Conservation (phyloP, 805 yeast genomes). For the Naumovozyma castellii region DNA sequence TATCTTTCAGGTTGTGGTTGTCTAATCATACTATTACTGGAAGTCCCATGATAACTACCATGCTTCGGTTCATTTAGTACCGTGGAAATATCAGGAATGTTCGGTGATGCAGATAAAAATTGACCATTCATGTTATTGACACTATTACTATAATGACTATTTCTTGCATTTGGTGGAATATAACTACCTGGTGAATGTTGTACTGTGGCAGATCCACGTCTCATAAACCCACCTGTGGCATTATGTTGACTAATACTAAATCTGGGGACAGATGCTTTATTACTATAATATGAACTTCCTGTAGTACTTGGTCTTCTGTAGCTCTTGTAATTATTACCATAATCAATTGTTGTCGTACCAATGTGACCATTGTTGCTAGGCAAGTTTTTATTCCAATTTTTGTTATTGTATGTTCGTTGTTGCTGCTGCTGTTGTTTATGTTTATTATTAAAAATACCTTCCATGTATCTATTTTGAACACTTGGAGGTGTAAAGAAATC, state of each 20-base stretch:
- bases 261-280: slow-evolving; percentile 3
- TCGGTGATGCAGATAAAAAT: slow-evolving; percentile 9
- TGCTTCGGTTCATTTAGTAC: slow-evolving; percentile 10
- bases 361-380: slow-evolving; percentile 2
- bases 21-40: slow-evolving; percentile 27
- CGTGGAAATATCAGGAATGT: slow-evolving; percentile 19
- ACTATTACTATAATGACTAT: slow-evolving; percentile 1
- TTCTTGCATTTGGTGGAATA: slow-evolving; percentile 61
- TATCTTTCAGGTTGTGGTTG: background rate
- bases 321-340: slow-evolving; percentile 5
- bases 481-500: slow-evolving; percentile 76
- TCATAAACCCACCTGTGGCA: slow-evolving; percentile 6
- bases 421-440: slow-evolving; percentile 21
- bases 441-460: slow-evolving; percentile 41
- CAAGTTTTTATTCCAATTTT: slow-evolving; percentile 8
- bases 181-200: slow-evolving; percentile 43
- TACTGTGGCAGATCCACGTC: slow-evolving; percentile 3
- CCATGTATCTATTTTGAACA: slow-evolving; percentile 61
- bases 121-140: slow-evolving; percentile 5
- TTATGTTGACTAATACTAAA: slow-evolving; percentile 4
- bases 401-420: slow-evolving; percentile 9
- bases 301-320: slow-evolving; percentile 20
- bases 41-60: slow-evolving; percentile 9
- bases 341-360: background rate
- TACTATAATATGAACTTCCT: slow-evolving; percentile 11